Conservation (phyloP, 306 rosid species). For the Dalbergia cochinchinensis region DNA sequence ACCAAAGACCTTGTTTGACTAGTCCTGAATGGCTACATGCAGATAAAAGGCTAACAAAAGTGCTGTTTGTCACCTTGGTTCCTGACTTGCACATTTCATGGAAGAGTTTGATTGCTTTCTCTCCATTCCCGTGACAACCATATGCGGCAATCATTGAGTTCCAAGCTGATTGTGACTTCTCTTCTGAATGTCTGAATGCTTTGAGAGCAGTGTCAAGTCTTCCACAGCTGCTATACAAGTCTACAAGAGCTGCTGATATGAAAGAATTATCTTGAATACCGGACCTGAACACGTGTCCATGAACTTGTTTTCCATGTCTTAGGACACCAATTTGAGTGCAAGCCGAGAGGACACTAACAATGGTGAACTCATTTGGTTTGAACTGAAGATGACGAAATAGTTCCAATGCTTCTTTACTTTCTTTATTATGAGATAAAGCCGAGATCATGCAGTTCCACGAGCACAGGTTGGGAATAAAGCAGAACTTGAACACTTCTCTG, state of each 20-base stretch:
- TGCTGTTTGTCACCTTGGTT: conserved; percentile 59
- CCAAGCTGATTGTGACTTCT: conserved; percentile 66
- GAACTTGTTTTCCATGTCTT: conserved; percentile 62
- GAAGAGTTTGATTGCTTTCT: conserved; percentile 57
- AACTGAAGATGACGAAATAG: conserved; percentile 52
- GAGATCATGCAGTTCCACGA: conserved; percentile 75
- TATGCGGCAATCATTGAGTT: conserved; percentile 66
- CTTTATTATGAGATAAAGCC: conserved; percentile 58
- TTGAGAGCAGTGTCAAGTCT: conserved; percentile 60
- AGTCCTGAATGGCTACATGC: conserved; percentile 73
- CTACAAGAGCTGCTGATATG: conserved; percentile 65
- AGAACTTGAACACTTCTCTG: conserved; percentile 51
- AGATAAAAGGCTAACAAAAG: conserved; percentile 66
- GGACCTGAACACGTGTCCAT: conserved; percentile 44
- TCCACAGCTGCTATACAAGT: conserved; percentile 65
- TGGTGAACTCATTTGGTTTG: conserved; percentile 61
- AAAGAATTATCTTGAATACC: conserved; percentile 53
- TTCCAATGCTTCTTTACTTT: conserved; percentile 58
- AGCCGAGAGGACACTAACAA: conserved; percentile 60
- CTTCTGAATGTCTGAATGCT: conserved; percentile 50
- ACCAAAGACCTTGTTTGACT: conserved; percentile 57
- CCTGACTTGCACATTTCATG: conserved; percentile 54
- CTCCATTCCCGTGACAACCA: conserved; percentile 63
- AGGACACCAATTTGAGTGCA: conserved; percentile 63
- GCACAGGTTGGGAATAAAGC: conserved; percentile 56